Evolutionary conservation across 2,329 filamentous ascomycete genomes (phyloP).

Genomic region (Magnaporthiopsis incrustans): DNA sequence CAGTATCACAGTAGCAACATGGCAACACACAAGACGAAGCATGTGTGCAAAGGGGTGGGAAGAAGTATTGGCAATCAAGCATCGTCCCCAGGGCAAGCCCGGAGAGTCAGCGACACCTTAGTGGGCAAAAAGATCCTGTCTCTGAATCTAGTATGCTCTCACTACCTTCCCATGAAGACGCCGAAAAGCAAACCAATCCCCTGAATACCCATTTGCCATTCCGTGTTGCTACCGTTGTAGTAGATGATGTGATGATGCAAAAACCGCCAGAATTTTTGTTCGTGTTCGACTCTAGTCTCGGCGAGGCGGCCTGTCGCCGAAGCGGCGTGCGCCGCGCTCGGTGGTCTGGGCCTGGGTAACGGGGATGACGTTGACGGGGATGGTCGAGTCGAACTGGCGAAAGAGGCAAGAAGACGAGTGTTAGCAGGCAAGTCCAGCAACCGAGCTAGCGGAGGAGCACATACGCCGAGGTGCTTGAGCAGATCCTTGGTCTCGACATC

Average conservation of each 20-base stretch:
- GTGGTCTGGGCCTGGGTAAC: slow-evolving; percentile 81
- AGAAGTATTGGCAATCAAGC: slow-evolving; percentile 80
- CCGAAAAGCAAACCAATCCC: slow-evolving; percentile 24
- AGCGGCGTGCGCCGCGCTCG: slow-evolving; percentile 57
- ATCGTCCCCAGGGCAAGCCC: slow-evolving; percentile 52
- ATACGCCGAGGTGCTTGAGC: slow-evolving; percentile 95
- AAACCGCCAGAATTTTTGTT: slow-evolving; percentile 15
- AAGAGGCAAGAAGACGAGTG: slow-evolving; percentile 10
- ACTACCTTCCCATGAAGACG: slow-evolving; percentile 48
- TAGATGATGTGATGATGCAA: background rate
- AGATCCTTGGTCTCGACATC: slow-evolving; percentile 98
- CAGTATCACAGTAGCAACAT: background rate
- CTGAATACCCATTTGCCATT: slow-evolving; percentile 18
- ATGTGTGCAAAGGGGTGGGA: background rate
- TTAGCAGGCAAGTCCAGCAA: slow-evolving; percentile 19
- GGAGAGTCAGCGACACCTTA: slow-evolving; percentile 87
- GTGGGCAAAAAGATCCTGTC: slow-evolving; percentile 49
- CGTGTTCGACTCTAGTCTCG: slow-evolving; percentile 31
- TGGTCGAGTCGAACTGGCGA: slow-evolving; percentile 73
- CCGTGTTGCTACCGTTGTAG: slow-evolving; percentile 14
- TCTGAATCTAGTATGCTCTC: slow-evolving; percentile 51
- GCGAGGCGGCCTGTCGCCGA: slow-evolving; percentile 36
- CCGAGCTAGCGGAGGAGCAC: slow-evolving; percentile 32
- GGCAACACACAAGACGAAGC: background rate
- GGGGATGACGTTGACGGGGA: slow-evolving; percentile 91